Percentiles rank a stretch among this genome's conserved stretches.
These are phyloP conservation scores for Kodamaea arcana DNA, from an alignment of 1,139 yeast genomes.

Conservation along the genomic window DNA sequence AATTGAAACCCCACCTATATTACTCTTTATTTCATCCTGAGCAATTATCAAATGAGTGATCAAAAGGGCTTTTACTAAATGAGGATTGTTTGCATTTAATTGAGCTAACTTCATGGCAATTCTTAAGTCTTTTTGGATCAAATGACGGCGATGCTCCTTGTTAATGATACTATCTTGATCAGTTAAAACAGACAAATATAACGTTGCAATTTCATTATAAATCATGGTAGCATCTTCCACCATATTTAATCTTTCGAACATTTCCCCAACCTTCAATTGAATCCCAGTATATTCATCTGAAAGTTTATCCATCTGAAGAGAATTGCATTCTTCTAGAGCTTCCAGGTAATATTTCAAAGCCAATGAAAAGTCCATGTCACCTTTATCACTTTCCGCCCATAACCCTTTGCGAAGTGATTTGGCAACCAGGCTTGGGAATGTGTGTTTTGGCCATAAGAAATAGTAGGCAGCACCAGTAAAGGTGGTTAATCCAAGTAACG, in stretches of 20 bases:
- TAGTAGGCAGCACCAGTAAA: slow-evolving; percentile 41
- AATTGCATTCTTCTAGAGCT: slow-evolving; percentile 44
- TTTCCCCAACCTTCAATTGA: slow-evolving; percentile 80
- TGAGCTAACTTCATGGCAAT: slow-evolving; percentile 66
- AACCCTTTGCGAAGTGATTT: slow-evolving; percentile 65
- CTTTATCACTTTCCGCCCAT: slow-evolving; percentile 78
- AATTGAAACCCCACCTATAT: not conserved
- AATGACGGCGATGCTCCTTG: slow-evolving; percentile 44
- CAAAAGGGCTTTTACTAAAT: slow-evolving; percentile 54
- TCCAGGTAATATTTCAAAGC: slow-evolving; percentile 63
- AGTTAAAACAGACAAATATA: slow-evolving; percentile 57
- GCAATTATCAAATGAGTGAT: slow-evolving; percentile 64
- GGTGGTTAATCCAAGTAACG: slow-evolving; percentile 24
- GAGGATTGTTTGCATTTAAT: slow-evolving; percentile 45
- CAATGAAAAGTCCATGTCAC: slow-evolving; percentile 53
- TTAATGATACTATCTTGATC: slow-evolving; percentile 24
- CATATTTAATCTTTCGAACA: slow-evolving; percentile 68
- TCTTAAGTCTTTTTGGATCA: slow-evolving; percentile 69
- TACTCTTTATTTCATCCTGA: slow-evolving; percentile 47
- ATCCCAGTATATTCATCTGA: slow-evolving; percentile 79
- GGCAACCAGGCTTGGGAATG: slow-evolving; percentile 58
- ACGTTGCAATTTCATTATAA: slow-evolving; percentile 63
- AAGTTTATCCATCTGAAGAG: slow-evolving; percentile 47
- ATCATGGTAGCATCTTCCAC: slow-evolving; percentile 58
- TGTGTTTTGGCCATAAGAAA: slow-evolving; percentile 59